Base-by-base conservation (phyloP, 805 yeast genomes). In the Candida sakaeoensis region DNA sequence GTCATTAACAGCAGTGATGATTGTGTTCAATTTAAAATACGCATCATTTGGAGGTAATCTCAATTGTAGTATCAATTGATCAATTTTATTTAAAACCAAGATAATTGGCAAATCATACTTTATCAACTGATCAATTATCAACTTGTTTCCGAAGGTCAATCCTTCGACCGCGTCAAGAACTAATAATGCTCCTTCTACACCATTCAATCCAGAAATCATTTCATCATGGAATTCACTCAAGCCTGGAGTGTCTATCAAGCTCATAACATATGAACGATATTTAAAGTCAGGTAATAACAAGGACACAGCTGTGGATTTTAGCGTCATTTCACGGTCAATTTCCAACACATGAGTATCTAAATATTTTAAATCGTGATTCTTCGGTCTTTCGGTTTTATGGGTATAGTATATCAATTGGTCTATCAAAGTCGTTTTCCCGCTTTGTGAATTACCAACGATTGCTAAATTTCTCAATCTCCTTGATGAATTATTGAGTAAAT, bases 121-220 rank as follows among this genome's bases (percentile, higher is more conserved):
- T 3, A 84, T 49, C 0, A 82, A 77, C 46, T 74, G 73, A 27
- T 74, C 67, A 2, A 89, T 63, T 0, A 79, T 59, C 10, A 63
- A 47, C 39, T 63, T 62, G 47, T 72, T 79, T 7, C 82, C 69
- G 3, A 77, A 68, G 0, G 84, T 75, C 3, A 88, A 55, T 0
- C 98, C 97, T 56, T 91, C 96, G 1, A 88, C 81, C 1, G 74
- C 81, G 56, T 93, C 99, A n/a, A 91, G 68, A 1, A 87, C 85
- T 2, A 89, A 57, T 0, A 82, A 62, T 0, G 77, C 77, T 2
- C 82, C 77, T 47, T 93, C 97, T 0, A 75, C 73, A 0, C 81
- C 65, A 16, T 76, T 58, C 8, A 80, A 57, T 0, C 85, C 74
- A 0, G 76, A 71, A 0, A 77, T 70, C 3, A 78, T 61, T 49